A percentile compares a stretch with the other conserved stretches of the same genome.
These are phyloP conservation scores for Mycena floridula DNA, from an alignment of 768 basidiomycete genomes.

Conservation along the genomic window DNA sequence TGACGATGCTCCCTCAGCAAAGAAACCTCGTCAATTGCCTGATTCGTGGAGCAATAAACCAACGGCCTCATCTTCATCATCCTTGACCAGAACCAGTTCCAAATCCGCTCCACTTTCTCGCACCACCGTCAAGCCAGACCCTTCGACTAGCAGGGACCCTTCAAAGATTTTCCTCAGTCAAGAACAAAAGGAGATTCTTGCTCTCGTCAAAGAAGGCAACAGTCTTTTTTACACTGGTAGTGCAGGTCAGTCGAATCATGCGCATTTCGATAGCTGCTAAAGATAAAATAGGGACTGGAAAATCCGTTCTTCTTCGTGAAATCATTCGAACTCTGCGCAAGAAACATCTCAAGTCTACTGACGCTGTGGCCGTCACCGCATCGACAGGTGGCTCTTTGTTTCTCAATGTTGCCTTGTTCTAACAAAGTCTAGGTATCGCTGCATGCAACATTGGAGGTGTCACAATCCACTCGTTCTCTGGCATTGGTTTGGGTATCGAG, in stretches of 20 bases:
- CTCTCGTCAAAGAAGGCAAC: constrained; percentile 63
- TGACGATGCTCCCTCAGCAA: constrained; percentile 23
- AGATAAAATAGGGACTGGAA: constrained; percentile 76
- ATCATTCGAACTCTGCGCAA: constrained; percentile 74
- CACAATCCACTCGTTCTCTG: constrained; percentile 94
- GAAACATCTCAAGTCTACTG: constrained; percentile 43
- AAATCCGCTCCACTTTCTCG: constrained; percentile 7
- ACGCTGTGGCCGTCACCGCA: constrained; percentile 90
- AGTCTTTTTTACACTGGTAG: constrained; percentile 96
- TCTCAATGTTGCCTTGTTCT: background rate
- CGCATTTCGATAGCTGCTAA: constrained; percentile 10
- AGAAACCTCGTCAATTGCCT: constrained; percentile 55
- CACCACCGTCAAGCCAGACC: constrained; percentile 5
- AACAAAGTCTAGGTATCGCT: constrained; percentile 74
- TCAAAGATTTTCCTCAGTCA: constrained; percentile 60
- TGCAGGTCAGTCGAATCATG: constrained; percentile 62
- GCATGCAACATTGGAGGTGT: constrained; percentile 97
- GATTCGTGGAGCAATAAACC: constrained; percentile 36
- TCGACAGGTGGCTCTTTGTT: too few relatives aligned
- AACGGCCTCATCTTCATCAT: constrained; percentile 28
- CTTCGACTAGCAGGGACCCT: background rate
- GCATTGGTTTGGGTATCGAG: constrained; percentile 81
- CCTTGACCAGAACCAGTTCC: constrained; percentile 15
- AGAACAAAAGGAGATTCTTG: constrained; percentile 82
- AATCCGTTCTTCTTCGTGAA: constrained; percentile 89